Evolutionary conservation across 768 basidiomycete species (phyloP), one percentile per base, ranked within the genome.

Genomic region (Omphalotus guepiniiformis): DNA sequence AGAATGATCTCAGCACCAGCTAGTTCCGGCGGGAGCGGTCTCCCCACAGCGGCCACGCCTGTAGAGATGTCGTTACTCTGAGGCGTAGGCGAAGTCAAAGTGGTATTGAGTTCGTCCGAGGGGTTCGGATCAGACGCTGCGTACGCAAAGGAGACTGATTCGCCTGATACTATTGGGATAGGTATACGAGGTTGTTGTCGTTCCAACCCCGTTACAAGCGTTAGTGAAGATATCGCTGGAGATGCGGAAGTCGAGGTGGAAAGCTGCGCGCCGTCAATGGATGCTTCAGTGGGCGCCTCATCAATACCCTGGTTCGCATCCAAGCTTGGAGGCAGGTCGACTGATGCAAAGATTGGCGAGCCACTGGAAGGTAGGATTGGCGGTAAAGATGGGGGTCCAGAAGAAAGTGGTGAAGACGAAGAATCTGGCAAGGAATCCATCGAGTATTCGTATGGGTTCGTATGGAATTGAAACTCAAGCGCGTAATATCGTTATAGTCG

Each of bases 1-100:
- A 84, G 71, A 28, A 66, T 75, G 35, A 83, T 72, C 46, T 82
- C 82, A 11, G 75, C 79, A n/a, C 64, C 57, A 37, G 74, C 73
- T 29, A 79, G 68, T 48, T 83, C 82, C 19, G 71, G 59, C 11
- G 77, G 69, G 16, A 80, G 58, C 4, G 69, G 61, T 39, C 19
- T 32, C 4, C 21, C n/a, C n/a, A n/a, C n/a, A n/a, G n/a, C n/a
- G n/a, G n/a, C n/a, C n/a, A n/a, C n/a, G n/a, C n/a, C n/a, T n/a
- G n/a, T n/a, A n/a, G n/a, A n/a, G n/a, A n/a, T n/a, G n/a, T n/a
- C n/a, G n/a, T n/a, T n/a, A n/a, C n/a, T n/a, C n/a, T n/a, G n/a
- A n/a, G n/a, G n/a, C n/a, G n/a, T n/a, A n/a, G n/a, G n/a, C n/a
- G n/a, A n/a, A n/a, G n/a, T n/a, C n/a, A n/a, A 34, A 7, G 38